These are phyloP conservation scores for Tulasnella sp. DNA, from an alignment of 768 basidiomycete genomes.

Conservation along the genomic window DNA sequence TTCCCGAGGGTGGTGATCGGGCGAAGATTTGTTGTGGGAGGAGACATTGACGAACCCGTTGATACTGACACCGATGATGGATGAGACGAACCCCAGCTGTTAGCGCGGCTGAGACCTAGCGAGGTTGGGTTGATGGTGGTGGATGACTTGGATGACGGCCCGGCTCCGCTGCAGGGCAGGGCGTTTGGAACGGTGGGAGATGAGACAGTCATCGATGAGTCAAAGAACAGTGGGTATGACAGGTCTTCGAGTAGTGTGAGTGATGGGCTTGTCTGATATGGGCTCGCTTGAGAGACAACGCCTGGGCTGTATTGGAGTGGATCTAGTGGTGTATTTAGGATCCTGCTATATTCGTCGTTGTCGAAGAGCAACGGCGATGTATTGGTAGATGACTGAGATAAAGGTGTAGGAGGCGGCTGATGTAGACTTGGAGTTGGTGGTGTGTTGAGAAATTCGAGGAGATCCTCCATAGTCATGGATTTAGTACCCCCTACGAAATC, in stretches of 20 bases:
- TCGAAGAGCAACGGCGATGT: slow-evolving; percentile 8
- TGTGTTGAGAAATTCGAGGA: neutral
- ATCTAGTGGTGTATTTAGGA: too few relatives aligned
- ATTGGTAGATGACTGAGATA: neutral
- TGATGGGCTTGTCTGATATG: neutral
- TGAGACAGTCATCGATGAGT: neutral
- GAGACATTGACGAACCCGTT: neutral
- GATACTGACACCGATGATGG: slow-evolving; percentile 2
- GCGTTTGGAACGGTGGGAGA: neutral
- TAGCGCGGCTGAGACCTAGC: neutral
- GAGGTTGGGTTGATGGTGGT: neutral
- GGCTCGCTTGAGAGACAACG: neutral
- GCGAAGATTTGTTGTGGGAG: neutral
- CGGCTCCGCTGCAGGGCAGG: neutral
- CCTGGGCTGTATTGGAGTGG: neutral
- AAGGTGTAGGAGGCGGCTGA: slow-evolving; percentile 1
- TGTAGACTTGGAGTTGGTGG: slow-evolving; percentile 3
- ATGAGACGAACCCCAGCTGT: slow-evolving; percentile 2
- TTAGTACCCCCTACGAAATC: slow-evolving; percentile 2
- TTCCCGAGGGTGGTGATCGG: neutral
- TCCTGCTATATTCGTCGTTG: too few relatives aligned
- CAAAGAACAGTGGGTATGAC: neutral
- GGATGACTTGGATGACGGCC: neutral
- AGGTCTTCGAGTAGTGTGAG: neutral
- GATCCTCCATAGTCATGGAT: neutral